These are phyloP conservation scores for Nemania sp. DNA, from an alignment of 2,329 filamentous ascomycete genomes.

Conservation along the genomic window DNA sequence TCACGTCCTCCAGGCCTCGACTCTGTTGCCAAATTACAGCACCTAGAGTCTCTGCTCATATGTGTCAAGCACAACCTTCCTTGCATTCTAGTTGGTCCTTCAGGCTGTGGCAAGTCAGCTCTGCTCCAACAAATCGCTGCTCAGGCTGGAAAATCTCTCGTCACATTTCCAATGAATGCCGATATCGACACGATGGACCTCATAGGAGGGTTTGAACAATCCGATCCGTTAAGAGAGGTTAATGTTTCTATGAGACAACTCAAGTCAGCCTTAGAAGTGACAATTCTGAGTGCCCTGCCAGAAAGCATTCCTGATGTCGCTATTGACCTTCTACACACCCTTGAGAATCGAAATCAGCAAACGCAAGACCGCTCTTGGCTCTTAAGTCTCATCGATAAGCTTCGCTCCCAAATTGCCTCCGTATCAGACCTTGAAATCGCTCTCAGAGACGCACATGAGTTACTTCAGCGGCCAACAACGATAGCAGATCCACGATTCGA, in stretches of 20 bases:
- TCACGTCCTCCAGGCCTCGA: constrained; percentile 55
- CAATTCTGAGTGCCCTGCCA: constrained; percentile 54
- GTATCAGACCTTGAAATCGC: constrained; percentile 51
- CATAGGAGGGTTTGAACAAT: constrained; percentile 94
- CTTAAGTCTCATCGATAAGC: constrained; percentile 42
- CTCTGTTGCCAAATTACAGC: constrained; percentile 61
- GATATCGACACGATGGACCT: constrained; percentile 98
- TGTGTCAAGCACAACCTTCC: constrained; percentile 87
- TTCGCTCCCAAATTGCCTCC: constrained; percentile 48
- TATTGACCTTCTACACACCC: constrained; percentile 54
- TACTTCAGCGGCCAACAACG: constrained; percentile 56
- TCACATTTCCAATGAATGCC: constrained; percentile 87
- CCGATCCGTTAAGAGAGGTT: constrained; percentile 76
- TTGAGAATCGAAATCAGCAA: constrained; percentile 50
- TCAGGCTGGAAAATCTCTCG: constrained; percentile 71
- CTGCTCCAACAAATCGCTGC: constrained; percentile 81
- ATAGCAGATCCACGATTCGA: constrained; percentile 83
- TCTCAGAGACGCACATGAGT: constrained; percentile 51
- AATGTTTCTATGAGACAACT: constrained; percentile 58
- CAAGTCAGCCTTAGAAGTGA: constrained; percentile 48
- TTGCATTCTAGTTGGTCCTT: constrained; percentile 82
- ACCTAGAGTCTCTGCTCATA: constrained; percentile 84
- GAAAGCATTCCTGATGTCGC: constrained; percentile 50
- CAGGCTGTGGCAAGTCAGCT: constrained; percentile 84
- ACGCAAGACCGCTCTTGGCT: constrained; percentile 44